These are phyloP conservation scores for Jaapia argillacea DNA, from an alignment of 768 basidiomycete species.

Conservation along the genomic window DNA sequence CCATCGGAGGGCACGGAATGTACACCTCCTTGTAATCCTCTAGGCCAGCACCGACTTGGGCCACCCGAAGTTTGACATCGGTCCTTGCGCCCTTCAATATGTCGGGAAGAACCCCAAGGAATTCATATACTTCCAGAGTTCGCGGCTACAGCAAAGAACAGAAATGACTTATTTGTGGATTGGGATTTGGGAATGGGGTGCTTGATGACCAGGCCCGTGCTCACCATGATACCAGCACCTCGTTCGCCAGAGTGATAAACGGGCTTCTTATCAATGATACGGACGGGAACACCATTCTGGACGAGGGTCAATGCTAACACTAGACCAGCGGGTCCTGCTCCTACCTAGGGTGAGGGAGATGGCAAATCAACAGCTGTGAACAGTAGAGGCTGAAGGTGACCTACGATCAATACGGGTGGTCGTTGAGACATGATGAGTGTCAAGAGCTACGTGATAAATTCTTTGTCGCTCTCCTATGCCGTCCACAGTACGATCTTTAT, in stretches of 20 bases:
- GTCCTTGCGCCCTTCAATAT: constrained; percentile 12
- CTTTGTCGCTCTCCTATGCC: no score
- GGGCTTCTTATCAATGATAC: constrained; percentile 20
- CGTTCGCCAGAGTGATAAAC: constrained; percentile 14
- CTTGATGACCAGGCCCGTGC: neutral
- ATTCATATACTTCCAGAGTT: constrained; percentile 25
- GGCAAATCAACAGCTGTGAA: neutral
- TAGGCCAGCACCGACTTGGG: no score
- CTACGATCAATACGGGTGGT: neutral
- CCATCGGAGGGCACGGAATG: no score
- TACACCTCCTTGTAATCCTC: no score
- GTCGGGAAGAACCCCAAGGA: constrained; percentile 29
- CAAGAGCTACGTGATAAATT: no score
- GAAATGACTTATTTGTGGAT: neutral
- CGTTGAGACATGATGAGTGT: neutral
- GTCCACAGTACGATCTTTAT: no score
- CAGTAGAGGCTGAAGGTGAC: neutral
- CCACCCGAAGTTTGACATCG: no score
- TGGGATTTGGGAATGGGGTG: neutral
- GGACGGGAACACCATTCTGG: constrained; percentile 20
- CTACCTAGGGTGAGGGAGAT: constrained; percentile 21
- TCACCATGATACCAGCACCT: constrained; percentile 18
- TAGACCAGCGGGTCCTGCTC: constrained; percentile 36
- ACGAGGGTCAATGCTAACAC: constrained; percentile 30
- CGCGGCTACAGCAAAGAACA: constrained; percentile 1